These are phyloP conservation scores for Corniculantispora saksenae DNA, from an alignment of 2,329 filamentous ascomycete species.

Conservation along the genomic window DNA sequence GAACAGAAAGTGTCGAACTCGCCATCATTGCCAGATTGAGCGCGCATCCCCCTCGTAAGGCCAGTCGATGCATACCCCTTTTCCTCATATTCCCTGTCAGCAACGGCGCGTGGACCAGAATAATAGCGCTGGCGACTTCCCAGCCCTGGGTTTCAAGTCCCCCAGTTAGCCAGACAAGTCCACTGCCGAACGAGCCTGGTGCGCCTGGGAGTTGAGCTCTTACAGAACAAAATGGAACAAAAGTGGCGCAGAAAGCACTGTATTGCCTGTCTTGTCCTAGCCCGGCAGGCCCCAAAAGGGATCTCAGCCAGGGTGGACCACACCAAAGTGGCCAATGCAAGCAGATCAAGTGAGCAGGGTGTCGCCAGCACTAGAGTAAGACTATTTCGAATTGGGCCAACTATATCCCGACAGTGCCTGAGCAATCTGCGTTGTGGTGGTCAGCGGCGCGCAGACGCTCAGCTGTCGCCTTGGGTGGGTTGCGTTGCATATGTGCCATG, in stretches of 20 bases:
- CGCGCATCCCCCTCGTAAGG: not conserved
- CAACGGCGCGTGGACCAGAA: not conserved
- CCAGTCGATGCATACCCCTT: not conserved
- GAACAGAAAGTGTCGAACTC: not conserved
- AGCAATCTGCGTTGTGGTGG: not conserved
- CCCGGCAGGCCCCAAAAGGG: not conserved
- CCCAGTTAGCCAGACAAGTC: not conserved
- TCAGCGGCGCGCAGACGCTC: not conserved
- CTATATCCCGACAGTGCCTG: not conserved
- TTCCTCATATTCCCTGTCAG: not conserved
- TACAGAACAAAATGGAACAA: not conserved
- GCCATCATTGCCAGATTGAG: not conserved
- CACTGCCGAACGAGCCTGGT: not conserved
- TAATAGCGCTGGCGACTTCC: not conserved
- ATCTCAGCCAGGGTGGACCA: not conserved
- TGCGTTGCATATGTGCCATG: not conserved
- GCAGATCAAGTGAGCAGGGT: not conserved
- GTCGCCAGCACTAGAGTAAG: not conserved
- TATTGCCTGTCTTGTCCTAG: not conserved
- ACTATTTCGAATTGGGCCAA: not conserved
- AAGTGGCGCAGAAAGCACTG: not conserved
- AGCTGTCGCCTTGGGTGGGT: slow-evolving; percentile 7
- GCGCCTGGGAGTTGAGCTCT: not conserved
- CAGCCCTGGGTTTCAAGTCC: not conserved
- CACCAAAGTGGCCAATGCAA: not conserved